Conservation (phyloP, 495 filamentous ascomycete species). For the Podospora tetraspora region DNA sequence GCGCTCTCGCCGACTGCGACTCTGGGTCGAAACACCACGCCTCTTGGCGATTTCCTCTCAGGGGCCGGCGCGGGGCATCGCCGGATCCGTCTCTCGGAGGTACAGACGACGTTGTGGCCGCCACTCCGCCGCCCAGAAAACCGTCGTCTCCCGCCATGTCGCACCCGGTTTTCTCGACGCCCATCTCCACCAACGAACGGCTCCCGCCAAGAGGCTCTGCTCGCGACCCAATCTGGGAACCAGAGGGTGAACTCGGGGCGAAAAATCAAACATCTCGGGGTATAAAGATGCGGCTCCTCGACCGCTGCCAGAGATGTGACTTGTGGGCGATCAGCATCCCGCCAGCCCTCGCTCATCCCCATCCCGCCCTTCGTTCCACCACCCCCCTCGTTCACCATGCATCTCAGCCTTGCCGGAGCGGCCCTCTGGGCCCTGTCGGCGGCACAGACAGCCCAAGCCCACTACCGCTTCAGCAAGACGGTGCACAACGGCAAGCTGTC, state of each 20-base stretch:
- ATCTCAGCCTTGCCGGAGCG: constrained; percentile 5
- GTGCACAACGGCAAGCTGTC: constrained; percentile 15
- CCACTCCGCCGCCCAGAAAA: not conserved
- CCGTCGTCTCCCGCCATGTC: not conserved
- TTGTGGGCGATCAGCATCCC: not conserved
- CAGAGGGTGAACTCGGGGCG: not conserved
- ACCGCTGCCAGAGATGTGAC: not conserved
- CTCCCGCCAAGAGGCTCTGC: not conserved
- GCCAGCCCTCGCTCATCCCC: not conserved
- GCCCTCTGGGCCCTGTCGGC: constrained; percentile 14
- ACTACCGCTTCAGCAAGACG: constrained; percentile 19
- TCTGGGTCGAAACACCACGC: not conserved
- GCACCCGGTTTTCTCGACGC: not conserved
- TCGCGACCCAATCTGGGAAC: not conserved
- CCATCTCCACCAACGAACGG: not conserved
- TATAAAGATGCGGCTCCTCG: not conserved
- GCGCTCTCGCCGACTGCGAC: not conserved
- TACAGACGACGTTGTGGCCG: not conserved
- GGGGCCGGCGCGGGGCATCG: not conserved
- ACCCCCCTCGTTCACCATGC: not conserved
- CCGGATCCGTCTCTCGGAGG: not conserved
- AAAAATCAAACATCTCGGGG: not conserved
- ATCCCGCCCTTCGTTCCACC: not conserved
- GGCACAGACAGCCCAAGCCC: constrained; percentile 6
- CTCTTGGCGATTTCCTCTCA: not conserved